Percentiles rank a stretch among this genome's conserved stretches.
These are phyloP conservation scores for Aspergillus floridensis DNA, from an alignment of 2,329 filamentous ascomycete species.

Conservation along the genomic window DNA sequence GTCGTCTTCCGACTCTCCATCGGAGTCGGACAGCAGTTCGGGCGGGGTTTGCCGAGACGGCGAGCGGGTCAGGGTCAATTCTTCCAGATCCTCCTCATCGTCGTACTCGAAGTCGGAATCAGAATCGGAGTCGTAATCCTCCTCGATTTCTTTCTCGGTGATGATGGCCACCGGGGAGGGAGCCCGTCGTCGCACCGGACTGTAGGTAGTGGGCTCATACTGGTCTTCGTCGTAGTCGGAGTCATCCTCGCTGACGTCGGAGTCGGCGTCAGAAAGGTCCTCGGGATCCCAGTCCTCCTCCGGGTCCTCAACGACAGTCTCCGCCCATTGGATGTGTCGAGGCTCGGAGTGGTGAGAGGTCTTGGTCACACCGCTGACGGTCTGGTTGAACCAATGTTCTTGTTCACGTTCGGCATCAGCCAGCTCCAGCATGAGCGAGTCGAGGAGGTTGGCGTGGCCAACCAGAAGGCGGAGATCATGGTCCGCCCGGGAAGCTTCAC, in stretches of 20 bases:
- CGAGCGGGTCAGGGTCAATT: slow-evolving; percentile 67
- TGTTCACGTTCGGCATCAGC: slow-evolving; percentile 93
- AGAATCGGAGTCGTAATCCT: slow-evolving; percentile 42
- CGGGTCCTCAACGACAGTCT: slow-evolving; percentile 69
- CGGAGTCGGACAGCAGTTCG: slow-evolving; percentile 67
- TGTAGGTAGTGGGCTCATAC: slow-evolving; percentile 40
- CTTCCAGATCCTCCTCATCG: slow-evolving; percentile 57
- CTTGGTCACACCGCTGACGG: slow-evolving; percentile 71
- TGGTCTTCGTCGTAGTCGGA: slow-evolving; percentile 46
- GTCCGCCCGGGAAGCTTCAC: slow-evolving; percentile 83
- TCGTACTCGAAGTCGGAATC: slow-evolving; percentile 59
- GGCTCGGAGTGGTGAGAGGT: slow-evolving; percentile 52
- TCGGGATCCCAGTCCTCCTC: slow-evolving; percentile 70
- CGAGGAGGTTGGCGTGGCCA: slow-evolving; percentile 96
- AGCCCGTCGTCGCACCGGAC: slow-evolving; percentile 28
- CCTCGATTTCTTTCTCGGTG: slow-evolving; percentile 29
- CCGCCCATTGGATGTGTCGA: slow-evolving; percentile 83
- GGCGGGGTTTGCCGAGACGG: slow-evolving; percentile 66
- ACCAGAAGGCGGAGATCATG: slow-evolving; percentile 95
- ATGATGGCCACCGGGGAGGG: slow-evolving; percentile 32
- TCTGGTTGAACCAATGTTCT: slow-evolving; percentile 97
- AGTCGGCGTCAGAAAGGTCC: slow-evolving; percentile 59
- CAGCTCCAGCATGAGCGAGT: slow-evolving; percentile 87
- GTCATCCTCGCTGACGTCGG: slow-evolving; percentile 51
- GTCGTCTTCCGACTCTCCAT: slow-evolving; percentile 66